A percentile compares a stretch with the other conserved stretches of the same genome.
Conservation (phyloP, 1,139 yeast genomes). For the Trichomonascaceae sp. region DNA sequence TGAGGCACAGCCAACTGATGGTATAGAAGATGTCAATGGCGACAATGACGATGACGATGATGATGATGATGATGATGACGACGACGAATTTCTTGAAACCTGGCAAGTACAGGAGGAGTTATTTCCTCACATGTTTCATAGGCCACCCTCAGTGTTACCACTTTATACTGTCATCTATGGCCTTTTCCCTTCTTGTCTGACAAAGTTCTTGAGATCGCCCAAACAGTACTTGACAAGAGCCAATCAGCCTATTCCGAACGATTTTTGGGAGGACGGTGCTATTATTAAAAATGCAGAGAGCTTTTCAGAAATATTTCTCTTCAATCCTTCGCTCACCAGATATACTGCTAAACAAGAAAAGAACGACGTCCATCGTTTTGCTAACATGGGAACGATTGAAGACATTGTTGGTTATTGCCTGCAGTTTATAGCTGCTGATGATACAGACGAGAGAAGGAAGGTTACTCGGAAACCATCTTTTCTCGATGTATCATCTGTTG, state of each 20-base stretch:
- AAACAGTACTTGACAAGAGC: constrained; percentile 27
- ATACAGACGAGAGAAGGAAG: neutral
- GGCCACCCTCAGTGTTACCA: constrained; percentile 25
- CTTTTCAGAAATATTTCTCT: constrained; percentile 32
- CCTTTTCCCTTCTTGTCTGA: constrained; percentile 50
- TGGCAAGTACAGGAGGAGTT: constrained; percentile 32
- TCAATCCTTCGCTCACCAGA: constrained; percentile 47
- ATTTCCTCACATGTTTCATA: constrained; percentile 9
- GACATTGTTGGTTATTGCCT: constrained; percentile 34
- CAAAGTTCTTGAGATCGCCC: constrained; percentile 43
- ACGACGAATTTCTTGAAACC: constrained; percentile 9
- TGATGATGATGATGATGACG: constrained; percentile 10
- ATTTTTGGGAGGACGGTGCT: constrained; percentile 32
- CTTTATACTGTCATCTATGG: constrained; percentile 51
- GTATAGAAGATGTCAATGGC: constrained; percentile 5
- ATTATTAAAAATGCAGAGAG: constrained; percentile 29
- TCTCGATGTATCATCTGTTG: neutral
- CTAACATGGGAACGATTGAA: constrained; percentile 25
- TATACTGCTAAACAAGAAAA: constrained; percentile 38
- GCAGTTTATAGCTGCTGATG: neutral
- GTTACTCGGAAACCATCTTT: neutral
- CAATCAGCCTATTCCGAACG: constrained; percentile 19
- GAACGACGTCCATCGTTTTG: constrained; percentile 3
- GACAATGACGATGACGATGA: constrained; percentile 8
- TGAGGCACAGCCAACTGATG: constrained; percentile 7